These are phyloP conservation scores for Margaritispora aquatica DNA, from an alignment of 495 filamentous ascomycete genomes.

Conservation along the genomic window DNA sequence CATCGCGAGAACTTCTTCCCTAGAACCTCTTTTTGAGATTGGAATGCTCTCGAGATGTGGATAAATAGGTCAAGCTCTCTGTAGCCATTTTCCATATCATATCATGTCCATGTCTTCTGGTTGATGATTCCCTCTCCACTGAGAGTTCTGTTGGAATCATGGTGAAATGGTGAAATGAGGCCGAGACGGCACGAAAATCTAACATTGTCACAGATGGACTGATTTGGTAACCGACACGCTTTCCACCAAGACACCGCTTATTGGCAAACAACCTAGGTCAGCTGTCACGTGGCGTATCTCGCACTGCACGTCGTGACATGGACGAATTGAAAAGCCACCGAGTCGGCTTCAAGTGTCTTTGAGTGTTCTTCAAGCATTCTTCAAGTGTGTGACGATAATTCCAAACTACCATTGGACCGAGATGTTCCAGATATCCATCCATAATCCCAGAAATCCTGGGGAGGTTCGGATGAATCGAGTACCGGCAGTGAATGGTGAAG, in stretches of 20 bases:
- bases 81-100: background rate
- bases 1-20: background rate
- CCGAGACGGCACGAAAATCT: background rate
- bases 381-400: background rate
- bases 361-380: no score
- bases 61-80: background rate
- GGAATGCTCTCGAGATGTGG: background rate
- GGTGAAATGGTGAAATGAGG: background rate
- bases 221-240: background rate
- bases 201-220: background rate
- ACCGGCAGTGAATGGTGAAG: background rate
- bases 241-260: background rate
- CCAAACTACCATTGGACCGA: background rate
- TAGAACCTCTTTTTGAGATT: background rate
- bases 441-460: no score
- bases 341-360: background rate
- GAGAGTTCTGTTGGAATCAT: background rate
- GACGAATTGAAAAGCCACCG: background rate
- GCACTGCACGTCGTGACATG: background rate
- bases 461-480: background rate
- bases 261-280: background rate
- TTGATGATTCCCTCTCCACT: background rate
- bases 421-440: background rate
- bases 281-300: background rate
- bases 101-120: background rate